These are phyloP conservation scores for Capsicum pubescens DNA, from an alignment of 257 asterid species.

Conservation along the genomic window DNA sequence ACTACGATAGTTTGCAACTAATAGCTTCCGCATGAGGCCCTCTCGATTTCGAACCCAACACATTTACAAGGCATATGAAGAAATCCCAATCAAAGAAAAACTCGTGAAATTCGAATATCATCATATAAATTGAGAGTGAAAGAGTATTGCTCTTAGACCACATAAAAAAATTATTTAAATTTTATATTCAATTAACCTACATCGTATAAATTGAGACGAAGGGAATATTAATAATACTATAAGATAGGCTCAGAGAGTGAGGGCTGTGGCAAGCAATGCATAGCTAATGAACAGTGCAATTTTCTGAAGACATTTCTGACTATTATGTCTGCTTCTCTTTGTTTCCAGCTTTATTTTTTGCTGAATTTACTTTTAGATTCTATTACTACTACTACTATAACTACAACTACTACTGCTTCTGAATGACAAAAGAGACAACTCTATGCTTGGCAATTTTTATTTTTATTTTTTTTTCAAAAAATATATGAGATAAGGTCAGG, in stretches of 20 bases:
- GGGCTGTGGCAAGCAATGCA: constrained; percentile 32
- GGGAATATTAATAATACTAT: not conserved
- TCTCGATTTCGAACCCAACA: no score
- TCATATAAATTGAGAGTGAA: not conserved
- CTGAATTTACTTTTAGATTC: constrained; percentile 32
- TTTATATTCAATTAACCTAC: not conserved
- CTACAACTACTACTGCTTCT: constrained; percentile 26
- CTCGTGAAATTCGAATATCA: rapidly evolving
- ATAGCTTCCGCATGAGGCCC: no score
- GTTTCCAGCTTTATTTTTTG: not conserved
- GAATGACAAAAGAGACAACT: constrained; percentile 23
- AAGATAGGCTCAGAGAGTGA: constrained; percentile 20
- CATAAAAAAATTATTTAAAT: not conserved
- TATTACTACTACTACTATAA: constrained; percentile 22
- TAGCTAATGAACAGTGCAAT: constrained; percentile 29
- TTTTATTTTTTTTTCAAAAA: not conserved
- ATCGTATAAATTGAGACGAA: not conserved
- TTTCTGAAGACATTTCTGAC: constrained; percentile 31
- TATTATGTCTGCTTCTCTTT: constrained; percentile 23
- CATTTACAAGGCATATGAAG: no score
- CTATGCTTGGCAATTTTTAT: constrained; percentile 13
- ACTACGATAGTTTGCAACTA: no score
- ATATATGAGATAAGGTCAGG: not conserved
- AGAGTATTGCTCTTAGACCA: not conserved
- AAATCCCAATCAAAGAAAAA: no score